These are phyloP conservation scores for Saccharomycopsis capsularis DNA, from an alignment of 805 yeast species.

Conservation along the genomic window DNA sequence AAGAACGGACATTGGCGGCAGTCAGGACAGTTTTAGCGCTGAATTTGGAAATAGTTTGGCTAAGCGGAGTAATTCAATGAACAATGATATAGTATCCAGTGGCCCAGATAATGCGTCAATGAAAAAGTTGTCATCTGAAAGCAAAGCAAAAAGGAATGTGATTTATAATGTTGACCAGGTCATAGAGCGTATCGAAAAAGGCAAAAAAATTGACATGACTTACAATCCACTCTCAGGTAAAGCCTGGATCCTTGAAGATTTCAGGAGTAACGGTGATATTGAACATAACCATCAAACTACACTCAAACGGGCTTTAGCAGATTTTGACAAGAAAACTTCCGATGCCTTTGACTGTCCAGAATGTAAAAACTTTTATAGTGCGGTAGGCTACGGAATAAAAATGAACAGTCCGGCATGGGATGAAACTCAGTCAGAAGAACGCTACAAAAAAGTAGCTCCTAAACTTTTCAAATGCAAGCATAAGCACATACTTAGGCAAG, in stretches of 20 bases:
- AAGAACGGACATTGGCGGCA: too few relatives aligned
- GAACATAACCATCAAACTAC: neutral
- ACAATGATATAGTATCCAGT: too few relatives aligned
- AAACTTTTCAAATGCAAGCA: conserved; percentile 2
- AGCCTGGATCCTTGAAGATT: conserved; percentile 19
- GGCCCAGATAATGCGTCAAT: too few relatives aligned
- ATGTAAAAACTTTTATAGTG: conserved; percentile 10
- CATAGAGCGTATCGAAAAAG: neutral
- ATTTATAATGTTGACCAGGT: conserved; percentile 16
- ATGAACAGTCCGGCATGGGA: conserved; percentile 19
- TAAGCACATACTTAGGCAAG: neutral
- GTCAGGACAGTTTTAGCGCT: too few relatives aligned
- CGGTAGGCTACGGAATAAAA: conserved; percentile 12
- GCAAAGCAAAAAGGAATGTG: too few relatives aligned
- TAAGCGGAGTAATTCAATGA: too few relatives aligned
- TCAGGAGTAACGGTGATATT: conserved; percentile 2
- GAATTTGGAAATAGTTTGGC: too few relatives aligned
- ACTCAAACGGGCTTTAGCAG: neutral
- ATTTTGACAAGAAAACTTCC: neutral
- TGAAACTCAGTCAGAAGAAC: conserved; percentile 4
- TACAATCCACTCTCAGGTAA: conserved; percentile 19
- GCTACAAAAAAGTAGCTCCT: neutral
- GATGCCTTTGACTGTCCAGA: conserved; percentile 7
- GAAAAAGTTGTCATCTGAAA: too few relatives aligned
- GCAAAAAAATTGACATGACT: conserved; percentile 12